These are phyloP conservation scores for Rhizophagus clarus DNA, from an alignment of 192 early-diverging fungal genomes.

Conservation along the genomic window DNA sequence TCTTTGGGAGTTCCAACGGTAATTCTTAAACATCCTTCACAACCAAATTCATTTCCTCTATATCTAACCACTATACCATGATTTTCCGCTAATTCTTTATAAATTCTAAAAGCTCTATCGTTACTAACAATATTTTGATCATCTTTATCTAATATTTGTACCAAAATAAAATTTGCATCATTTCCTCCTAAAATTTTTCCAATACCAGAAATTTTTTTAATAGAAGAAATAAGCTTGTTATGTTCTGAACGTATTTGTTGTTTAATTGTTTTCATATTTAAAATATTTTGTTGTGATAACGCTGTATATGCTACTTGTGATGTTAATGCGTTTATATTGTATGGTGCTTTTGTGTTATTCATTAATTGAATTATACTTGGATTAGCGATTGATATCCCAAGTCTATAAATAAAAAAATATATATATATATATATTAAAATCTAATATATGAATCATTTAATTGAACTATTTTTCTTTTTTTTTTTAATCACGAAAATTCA, in stretches of 20 bases:
- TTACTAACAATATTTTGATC: conserved; percentile 64
- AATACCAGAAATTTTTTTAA: conserved; percentile 66
- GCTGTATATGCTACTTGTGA: conserved; percentile 80
- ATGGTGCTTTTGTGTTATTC: conserved; percentile 99
- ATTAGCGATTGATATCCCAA: conserved; percentile 84
- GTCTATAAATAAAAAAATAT: conserved; percentile 40
- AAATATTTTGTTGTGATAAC: conserved; percentile 68
- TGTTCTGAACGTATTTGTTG: conserved; percentile 66
- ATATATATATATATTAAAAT: too few relatives aligned
- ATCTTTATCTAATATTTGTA: conserved; percentile 68
- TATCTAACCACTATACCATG: conserved; percentile 92
- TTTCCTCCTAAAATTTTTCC: conserved; percentile 82
- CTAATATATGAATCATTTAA: too few relatives aligned
- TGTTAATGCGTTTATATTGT: conserved; percentile 93
- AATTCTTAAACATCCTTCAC: conserved; percentile 90
- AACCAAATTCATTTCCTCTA: conserved; percentile 91
- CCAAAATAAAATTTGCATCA: conserved; percentile 96
- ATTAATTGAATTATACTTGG: conserved; percentile 83
- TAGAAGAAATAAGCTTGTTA: conserved; percentile 58
- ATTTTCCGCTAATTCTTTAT: conserved; percentile 82
- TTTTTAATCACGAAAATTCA: too few relatives aligned
- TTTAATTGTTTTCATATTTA: conserved; percentile 68
- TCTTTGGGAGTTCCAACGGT: conserved; percentile 91
- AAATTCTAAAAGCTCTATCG: conserved; percentile 70
- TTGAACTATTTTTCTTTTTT: too few relatives aligned